Percentiles rank a stretch among this genome's conserved stretches.
These are phyloP conservation scores for Psilocybe mexicana DNA, from an alignment of 1,284 basidiomycete species.

Conservation along the genomic window DNA sequence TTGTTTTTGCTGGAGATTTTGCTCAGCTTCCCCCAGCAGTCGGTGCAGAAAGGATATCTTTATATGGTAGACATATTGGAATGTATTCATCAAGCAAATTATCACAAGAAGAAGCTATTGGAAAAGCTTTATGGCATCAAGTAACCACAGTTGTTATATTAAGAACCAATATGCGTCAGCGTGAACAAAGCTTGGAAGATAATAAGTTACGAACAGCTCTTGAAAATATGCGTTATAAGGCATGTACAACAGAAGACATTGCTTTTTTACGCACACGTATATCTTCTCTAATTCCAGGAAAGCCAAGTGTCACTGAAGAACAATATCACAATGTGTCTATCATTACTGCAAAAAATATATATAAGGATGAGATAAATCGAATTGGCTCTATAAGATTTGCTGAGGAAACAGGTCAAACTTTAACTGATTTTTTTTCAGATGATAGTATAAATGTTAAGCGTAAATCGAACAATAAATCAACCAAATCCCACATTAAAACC, in stretches of 20 bases:
- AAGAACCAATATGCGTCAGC: conserved; percentile 19
- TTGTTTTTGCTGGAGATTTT: conserved; percentile 18
- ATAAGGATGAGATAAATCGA: conserved; percentile 33
- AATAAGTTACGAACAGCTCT: conserved; percentile 13
- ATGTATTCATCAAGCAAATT: not conserved
- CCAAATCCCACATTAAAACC: too few relatives aligned
- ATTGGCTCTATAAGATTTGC: conserved; percentile 27
- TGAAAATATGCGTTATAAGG: conserved; percentile 22
- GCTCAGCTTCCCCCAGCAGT: conserved; percentile 11
- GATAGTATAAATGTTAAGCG: too few relatives aligned
- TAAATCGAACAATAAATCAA: too few relatives aligned
- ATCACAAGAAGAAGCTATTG: conserved; percentile 13
- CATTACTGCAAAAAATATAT: conserved; percentile 31
- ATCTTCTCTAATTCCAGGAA: conserved; percentile 8
- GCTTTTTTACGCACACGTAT: conserved; percentile 24
- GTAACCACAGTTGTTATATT: conserved; percentile 18
- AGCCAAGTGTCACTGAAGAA: conserved; percentile 15
- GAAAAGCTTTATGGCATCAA: conserved; percentile 20
- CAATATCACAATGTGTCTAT: conserved; percentile 33
- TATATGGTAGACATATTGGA: conserved; percentile 10
- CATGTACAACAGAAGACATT: conserved; percentile 21
- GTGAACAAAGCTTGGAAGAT: conserved; percentile 9
- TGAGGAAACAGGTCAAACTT: conserved; percentile 26
- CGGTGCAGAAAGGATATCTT: not conserved
- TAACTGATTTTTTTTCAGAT: too few relatives aligned